Percentiles rank a stretch among this genome's conserved stretches.
phyloP scores from a whole-genome alignment of 1,284 basidiomycete genomes.

The Pterulicium gracile region DNA sequence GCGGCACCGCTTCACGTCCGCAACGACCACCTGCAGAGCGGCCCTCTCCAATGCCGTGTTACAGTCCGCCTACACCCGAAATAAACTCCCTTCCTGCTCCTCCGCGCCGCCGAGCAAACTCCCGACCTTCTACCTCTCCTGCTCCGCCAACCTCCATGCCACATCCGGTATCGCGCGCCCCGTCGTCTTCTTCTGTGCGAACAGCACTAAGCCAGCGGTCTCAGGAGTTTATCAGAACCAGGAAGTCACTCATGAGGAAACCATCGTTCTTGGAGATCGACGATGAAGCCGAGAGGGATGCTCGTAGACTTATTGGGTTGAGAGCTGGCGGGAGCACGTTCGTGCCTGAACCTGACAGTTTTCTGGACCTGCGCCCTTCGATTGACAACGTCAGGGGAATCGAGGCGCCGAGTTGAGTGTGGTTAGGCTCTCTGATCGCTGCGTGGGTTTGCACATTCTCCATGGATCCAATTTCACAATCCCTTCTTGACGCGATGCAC shows the following conservation, averaged over 20 bases:
- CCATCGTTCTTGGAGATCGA: slow-evolving; percentile 65
- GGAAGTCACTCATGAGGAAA: slow-evolving; percentile 40
- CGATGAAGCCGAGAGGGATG: slow-evolving; percentile 30
- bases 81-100: slow-evolving; percentile 9
- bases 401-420: slow-evolving; percentile 14
- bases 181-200: not conserved
- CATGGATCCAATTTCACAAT: no score
- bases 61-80: not conserved
- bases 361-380: slow-evolving; percentile 56
- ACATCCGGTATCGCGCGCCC: not conserved
- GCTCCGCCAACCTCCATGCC: slow-evolving; percentile 17
- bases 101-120: slow-evolving; percentile 7
- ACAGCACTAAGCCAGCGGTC: slow-evolving; percentile 21
- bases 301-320: no score
- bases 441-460: no score
- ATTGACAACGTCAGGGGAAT: slow-evolving; percentile 46
- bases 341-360: slow-evolving; percentile 40
- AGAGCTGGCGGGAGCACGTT: slow-evolving; percentile 13
- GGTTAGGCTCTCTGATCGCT: no score
- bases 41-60: not conserved
- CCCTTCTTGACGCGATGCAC: no score
- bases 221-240: not conserved
- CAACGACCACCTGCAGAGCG: not conserved
- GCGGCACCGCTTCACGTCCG: not conserved
- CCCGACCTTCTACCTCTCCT: slow-evolving; percentile 17